Conservation (phyloP, 1,284 basidiomycete genomes). For the Psilocybe mexicana region DNA sequence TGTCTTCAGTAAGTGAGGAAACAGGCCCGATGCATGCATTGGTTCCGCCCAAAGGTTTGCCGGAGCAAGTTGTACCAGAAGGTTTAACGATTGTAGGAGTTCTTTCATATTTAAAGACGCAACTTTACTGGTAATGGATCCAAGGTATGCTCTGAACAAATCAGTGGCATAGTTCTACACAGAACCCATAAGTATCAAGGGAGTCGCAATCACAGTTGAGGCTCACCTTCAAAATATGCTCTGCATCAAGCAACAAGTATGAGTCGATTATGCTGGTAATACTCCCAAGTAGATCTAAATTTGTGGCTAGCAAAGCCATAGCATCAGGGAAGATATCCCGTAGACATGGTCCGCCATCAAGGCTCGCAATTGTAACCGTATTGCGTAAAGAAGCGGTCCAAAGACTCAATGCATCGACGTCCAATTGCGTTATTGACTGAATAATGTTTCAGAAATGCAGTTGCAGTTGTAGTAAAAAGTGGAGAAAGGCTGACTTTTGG, state of each 20-base stretch:
- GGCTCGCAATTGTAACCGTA: constrained; percentile 52
- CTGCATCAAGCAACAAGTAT: constrained; percentile 75
- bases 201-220: neutral
- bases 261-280: constrained; percentile 75
- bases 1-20: constrained; percentile 55
- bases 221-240: constrained; percentile 67
- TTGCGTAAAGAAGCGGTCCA: constrained; percentile 80
- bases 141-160: constrained; percentile 55
- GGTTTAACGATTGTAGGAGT: constrained; percentile 52
- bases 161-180: constrained; percentile 50
- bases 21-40: constrained; percentile 71
- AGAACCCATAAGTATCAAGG: constrained; percentile 6
- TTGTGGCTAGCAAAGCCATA: constrained; percentile 60
- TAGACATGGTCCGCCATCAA: constrained; percentile 53
- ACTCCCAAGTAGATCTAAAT: constrained; percentile 77
- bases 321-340: constrained; percentile 71
- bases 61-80: constrained; percentile 64
- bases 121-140: constrained; percentile 50
- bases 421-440: constrained; percentile 71
- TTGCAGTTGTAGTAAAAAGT: neutral
- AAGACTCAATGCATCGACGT: constrained; percentile 75
- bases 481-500: constrained; percentile 48
- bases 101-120: constrained; percentile 56
- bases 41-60: constrained; percentile 67
- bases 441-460: constrained; percentile 8